Evolutionary conservation across 352 stramenopile genomes (phyloP).

Genomic region (Elongisporangium undulatum): DNA sequence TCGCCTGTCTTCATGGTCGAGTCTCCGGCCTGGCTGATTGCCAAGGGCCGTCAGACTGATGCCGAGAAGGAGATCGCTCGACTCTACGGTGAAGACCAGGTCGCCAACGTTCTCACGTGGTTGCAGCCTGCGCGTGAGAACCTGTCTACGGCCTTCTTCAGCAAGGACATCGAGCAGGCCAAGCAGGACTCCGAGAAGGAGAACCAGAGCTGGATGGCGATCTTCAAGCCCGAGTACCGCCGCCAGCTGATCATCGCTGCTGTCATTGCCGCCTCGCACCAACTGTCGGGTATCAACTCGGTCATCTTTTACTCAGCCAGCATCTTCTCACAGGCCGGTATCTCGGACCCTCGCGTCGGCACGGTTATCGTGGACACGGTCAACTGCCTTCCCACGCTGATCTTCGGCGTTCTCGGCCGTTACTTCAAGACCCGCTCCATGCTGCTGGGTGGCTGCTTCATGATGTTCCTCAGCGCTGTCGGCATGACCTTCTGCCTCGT

Average conservation of each 20-base stretch:
- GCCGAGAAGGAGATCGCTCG: conserved; percentile 25
- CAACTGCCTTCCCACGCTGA: conserved; percentile 22
- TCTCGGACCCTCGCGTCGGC: conserved; percentile 32
- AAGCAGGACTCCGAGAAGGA: background rate
- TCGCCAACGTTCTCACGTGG: conserved; percentile 27
- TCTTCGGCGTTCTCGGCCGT: conserved; percentile 26
- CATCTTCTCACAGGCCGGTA: conserved; percentile 25
- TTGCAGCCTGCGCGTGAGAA: conserved; percentile 3
- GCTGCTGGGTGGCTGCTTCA: conserved; percentile 34
- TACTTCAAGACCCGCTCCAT: conserved; percentile 50
- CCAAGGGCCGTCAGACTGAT: conserved; percentile 25
- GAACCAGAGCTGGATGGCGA: conserved; percentile 2
- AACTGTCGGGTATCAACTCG: conserved; percentile 52
- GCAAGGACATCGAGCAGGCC: conserved; percentile 2
- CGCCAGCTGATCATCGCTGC: conserved; percentile 9
- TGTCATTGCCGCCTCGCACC: conserved; percentile 14
- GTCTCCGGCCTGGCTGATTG: conserved; percentile 41
- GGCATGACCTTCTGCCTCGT: conserved; percentile 45
- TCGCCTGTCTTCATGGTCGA: conserved; percentile 47
- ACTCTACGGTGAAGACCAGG: conserved; percentile 32
- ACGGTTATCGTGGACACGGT: conserved; percentile 32
- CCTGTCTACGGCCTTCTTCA: conserved; percentile 1
- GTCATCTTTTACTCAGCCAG: conserved; percentile 33
- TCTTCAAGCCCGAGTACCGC: conserved; percentile 20
- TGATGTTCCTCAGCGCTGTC: conserved; percentile 45